A percentile compares a stretch with the other conserved stretches of the same genome.
These are phyloP conservation scores for Quercus gilva DNA, from an alignment of 306 rosid species.

Conservation along the genomic window DNA sequence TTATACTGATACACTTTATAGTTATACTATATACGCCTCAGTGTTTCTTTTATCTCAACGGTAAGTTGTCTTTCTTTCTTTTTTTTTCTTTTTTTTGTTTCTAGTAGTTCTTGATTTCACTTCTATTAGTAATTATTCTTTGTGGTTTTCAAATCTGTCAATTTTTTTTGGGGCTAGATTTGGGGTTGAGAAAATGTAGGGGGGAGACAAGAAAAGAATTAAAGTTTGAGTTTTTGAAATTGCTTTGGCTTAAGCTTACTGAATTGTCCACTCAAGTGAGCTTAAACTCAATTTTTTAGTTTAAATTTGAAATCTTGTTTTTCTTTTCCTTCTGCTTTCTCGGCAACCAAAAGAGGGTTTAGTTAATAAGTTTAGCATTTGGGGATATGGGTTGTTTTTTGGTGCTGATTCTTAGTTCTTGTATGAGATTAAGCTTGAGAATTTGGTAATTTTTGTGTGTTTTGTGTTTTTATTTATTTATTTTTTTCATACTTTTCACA, in stretches of 20 bases:
- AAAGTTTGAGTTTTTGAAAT: not conserved
- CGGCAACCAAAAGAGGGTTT: slow-evolving; percentile 7
- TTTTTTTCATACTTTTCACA: not conserved
- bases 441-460: not conserved
- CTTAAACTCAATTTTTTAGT: not conserved
- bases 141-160: not conserved
- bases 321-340: not conserved
- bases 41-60: not conserved
- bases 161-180: not conserved
- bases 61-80: slow-evolving; percentile 19
- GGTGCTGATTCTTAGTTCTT: not conserved
- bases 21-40: not conserved
- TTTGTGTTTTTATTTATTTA: no score
- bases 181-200: slow-evolving; percentile 7
- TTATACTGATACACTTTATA: not conserved
- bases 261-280: no score
- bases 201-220: not conserved
- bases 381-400: not conserved
- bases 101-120: not conserved
- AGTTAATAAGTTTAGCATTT: not conserved
- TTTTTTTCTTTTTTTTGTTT: not conserved
- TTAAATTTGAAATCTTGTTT: not conserved
- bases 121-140: not conserved
- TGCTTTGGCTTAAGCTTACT: not conserved
- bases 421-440: not conserved